Conservation (phyloP, 192 early-diverging fungal genomes). For the Coemansia sp. region DNA sequence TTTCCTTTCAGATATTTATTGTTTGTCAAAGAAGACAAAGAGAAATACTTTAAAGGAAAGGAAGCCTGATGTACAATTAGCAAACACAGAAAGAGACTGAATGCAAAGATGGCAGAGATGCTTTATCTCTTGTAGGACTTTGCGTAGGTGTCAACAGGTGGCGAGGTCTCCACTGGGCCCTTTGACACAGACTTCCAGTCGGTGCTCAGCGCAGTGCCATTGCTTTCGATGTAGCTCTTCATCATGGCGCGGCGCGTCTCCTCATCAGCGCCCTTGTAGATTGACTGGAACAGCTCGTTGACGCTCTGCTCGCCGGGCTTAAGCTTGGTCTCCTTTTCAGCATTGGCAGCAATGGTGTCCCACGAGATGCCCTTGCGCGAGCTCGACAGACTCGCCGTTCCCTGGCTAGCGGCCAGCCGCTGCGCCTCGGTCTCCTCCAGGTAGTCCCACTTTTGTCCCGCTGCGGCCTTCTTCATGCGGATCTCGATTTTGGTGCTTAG, state of each 20-base stretch:
- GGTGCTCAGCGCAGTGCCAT: slow-evolving; percentile 89
- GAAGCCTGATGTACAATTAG: not conserved
- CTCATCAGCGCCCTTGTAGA: slow-evolving; percentile 86
- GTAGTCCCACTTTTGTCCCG: slow-evolving; percentile 82
- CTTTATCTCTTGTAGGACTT: slow-evolving; percentile 57
- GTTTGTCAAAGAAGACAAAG: not conserved
- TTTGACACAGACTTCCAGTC: slow-evolving; percentile 93
- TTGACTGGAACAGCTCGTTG: slow-evolving; percentile 87
- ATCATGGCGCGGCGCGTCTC: slow-evolving; percentile 92
- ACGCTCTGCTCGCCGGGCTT: slow-evolving; percentile 86
- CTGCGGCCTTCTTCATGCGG: slow-evolving; percentile 68
- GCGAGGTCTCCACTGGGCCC: slow-evolving; percentile 77
- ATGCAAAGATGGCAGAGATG: not conserved
- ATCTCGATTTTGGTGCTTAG: slow-evolving; percentile 96
- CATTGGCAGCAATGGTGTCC: slow-evolving; percentile 69
- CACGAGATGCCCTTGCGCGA: slow-evolving; percentile 73
- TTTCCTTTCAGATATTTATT: not conserved
- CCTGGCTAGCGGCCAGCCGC: slow-evolving; percentile 27
- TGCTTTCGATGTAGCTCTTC: slow-evolving; percentile 94
- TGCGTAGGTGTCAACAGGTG: slow-evolving; percentile 89
- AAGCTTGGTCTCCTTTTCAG: slow-evolving; percentile 74
- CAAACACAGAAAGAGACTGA: too few species aligned
- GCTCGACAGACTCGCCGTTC: slow-evolving; percentile 44
- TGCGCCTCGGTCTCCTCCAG: slow-evolving; percentile 56
- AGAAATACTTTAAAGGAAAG: not conserved